These are phyloP conservation scores for Harringtonia lauricola DNA, from an alignment of 2,329 filamentous ascomycete species.

Conservation along the genomic window DNA sequence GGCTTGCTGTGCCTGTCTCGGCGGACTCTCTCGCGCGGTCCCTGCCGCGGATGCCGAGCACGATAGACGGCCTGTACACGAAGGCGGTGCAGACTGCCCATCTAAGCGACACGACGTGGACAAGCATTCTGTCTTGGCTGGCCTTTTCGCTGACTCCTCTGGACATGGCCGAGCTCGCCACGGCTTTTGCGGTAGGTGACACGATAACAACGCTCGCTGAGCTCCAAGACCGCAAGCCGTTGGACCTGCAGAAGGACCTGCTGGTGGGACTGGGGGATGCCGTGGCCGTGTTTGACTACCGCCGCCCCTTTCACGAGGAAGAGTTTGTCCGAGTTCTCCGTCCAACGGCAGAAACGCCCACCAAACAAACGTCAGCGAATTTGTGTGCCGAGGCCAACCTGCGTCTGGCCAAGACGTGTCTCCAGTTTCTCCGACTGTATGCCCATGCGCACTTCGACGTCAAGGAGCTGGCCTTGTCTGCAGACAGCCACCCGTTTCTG, in stretches of 20 bases:
- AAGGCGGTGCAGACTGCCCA: background rate
- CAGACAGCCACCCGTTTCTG: background rate
- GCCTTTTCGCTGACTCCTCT: background rate
- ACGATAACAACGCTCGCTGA: background rate
- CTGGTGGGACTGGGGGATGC: background rate
- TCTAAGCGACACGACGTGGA: background rate
- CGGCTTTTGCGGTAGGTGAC: background rate
- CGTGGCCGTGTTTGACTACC: background rate
- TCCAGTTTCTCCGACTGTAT: background rate
- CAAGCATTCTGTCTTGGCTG: background rate
- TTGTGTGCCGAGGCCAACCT: background rate
- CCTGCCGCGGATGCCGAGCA: background rate
- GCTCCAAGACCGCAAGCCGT: background rate
- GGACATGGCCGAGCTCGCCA: background rate
- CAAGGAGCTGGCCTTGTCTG: background rate
- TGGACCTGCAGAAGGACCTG: background rate
- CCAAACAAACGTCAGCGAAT: background rate
- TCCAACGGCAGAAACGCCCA: background rate
- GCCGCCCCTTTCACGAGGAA: background rate
- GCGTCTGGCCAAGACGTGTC: background rate
- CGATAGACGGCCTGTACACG: background rate
- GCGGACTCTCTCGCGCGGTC: background rate
- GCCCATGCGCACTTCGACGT: background rate
- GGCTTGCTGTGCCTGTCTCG: background rate
- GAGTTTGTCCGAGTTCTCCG: background rate